These are phyloP conservation scores for Boletellus ananas DNA, from an alignment of 768 basidiomycete species.

Conservation along the genomic window DNA sequence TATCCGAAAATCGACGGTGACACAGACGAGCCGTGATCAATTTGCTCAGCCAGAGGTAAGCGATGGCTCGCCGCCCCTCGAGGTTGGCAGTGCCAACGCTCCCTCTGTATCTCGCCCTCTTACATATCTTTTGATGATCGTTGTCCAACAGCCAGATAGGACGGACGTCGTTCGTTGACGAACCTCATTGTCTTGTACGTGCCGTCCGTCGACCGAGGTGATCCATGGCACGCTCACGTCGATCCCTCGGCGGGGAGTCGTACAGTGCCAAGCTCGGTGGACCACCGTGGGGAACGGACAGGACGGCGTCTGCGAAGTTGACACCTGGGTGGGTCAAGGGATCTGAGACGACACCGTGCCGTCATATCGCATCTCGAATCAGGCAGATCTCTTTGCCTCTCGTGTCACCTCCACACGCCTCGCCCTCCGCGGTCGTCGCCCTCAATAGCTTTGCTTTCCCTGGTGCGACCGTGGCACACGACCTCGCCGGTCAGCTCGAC, in stretches of 20 bases:
- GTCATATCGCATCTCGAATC: not conserved
- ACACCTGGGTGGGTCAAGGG: conserved; percentile 7
- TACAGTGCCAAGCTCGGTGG: not conserved
- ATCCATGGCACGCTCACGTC: no score
- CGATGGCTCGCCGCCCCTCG: not conserved
- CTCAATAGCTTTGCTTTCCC: conserved; percentile 10
- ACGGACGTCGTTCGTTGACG: not conserved
- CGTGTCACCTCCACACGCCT: not conserved
- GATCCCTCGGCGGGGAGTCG: not conserved
- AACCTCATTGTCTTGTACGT: conserved; percentile 11
- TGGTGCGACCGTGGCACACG: conserved; percentile 6
- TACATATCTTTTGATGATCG: not conserved
- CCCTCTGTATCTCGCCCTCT: not conserved
- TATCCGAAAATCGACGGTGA: no score
- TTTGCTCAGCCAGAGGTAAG: not conserved
- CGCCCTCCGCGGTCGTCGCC: not conserved
- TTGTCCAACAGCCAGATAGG: conserved; percentile 5
- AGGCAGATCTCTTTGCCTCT: conserved; percentile 5
- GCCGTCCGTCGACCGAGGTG: not conserved
- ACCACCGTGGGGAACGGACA: not conserved
- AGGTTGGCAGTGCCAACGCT: not conserved
- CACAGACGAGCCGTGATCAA: no score
- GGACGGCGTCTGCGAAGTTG: not conserved
- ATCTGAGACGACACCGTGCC: not conserved
- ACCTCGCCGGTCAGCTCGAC: conserved; percentile 5